Base-by-base conservation (phyloP, 2,329 filamentous ascomycete species). In the Calonectria hongkongensis region DNA sequence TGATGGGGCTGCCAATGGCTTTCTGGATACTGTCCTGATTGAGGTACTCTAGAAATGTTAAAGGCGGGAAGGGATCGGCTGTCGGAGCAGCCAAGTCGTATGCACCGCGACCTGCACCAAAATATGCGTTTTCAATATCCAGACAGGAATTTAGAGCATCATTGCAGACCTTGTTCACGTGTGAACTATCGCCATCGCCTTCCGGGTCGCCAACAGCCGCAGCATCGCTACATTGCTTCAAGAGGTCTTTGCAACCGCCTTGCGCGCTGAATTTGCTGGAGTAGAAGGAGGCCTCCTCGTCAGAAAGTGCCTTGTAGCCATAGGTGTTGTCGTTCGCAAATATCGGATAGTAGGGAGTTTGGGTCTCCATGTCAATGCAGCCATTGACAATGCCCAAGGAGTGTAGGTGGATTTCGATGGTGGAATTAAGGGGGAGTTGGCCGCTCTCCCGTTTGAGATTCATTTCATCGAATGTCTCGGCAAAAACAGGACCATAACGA, bases 341-440 rank as follows among this genome's bases (percentile, higher is more conserved):
- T 9, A 82, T 79, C 1, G 90, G 87, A 74, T 90, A 91, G 76
- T 84, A 89, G 3, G 89, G 88, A 4, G 86, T 85, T 82, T 95
- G 92, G 1, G 91, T 86, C 36, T 91, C 81, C 76, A 89, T 87
- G 79, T 95, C 94, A 43, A 95, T 85, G 75, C 92, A 90, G 15
- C 93, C 93, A 81, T 95, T 94, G 71, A 94, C 86, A 71, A 95
- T 93, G 27, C 93, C 93, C 0, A 95, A 83, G 0, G 92, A 90
- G 16, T 85, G 85, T 10, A 95, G 85, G 67, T 89, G 88, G 62
- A 94, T 89, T 36, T 90, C 87, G 13, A 93, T 83, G 2, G 90
- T 92, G 43, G 83, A 85, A 72, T 88, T 88, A 21, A 80, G 82
- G 10, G 87, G 81, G 1, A 90, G 71, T 2, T 86, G 82, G 3